phyloP scores from a whole-genome alignment of 2,329 filamentous ascomycete species.

The Coniochaeta pulveracea region DNA sequence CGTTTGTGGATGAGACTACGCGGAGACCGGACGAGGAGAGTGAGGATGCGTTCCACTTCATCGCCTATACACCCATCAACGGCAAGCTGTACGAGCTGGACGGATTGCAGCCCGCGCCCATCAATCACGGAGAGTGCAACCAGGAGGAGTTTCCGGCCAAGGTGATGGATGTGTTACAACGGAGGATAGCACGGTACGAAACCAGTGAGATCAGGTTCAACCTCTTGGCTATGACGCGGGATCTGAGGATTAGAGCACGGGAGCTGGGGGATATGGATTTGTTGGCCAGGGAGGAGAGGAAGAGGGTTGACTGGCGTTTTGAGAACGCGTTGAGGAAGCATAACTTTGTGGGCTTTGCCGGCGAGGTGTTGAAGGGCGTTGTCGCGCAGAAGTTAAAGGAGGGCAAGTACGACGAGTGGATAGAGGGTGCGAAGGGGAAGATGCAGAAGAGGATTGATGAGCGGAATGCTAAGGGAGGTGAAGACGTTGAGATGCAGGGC shows the following conservation, averaged over 20 bases:
- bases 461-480: slow-evolving; percentile 14
- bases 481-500: slow-evolving; percentile 19
- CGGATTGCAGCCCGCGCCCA: slow-evolving; percentile 85
- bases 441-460: slow-evolving; percentile 20
- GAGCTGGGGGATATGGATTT: slow-evolving; percentile 76
- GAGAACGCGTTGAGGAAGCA: slow-evolving; percentile 87
- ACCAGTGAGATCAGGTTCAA: slow-evolving; percentile 89
- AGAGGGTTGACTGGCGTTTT: slow-evolving; percentile 80
- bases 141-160: slow-evolving; percentile 62
- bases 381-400: slow-evolving; percentile 62
- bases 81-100: slow-evolving; percentile 87
- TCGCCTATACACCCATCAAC: slow-evolving; percentile 79
- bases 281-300: slow-evolving; percentile 69
- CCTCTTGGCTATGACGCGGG: slow-evolving; percentile 80
- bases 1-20: slow-evolving; percentile 86
- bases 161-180: slow-evolving; percentile 78
- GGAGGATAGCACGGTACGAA: slow-evolving; percentile 76
- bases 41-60: slow-evolving; percentile 95
- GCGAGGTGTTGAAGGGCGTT: slow-evolving; percentile 80
- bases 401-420: slow-evolving; percentile 60
- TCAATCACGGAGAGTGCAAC: slow-evolving; percentile 70
- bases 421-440: slow-evolving; percentile 41
- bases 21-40: slow-evolving; percentile 56
- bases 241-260: slow-evolving; percentile 63
- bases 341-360: slow-evolving; percentile 94